Evolutionary conservation across 2,329 filamentous ascomycete species (phyloP).

Genomic region (Plectosphaerella plurivora): DNA sequence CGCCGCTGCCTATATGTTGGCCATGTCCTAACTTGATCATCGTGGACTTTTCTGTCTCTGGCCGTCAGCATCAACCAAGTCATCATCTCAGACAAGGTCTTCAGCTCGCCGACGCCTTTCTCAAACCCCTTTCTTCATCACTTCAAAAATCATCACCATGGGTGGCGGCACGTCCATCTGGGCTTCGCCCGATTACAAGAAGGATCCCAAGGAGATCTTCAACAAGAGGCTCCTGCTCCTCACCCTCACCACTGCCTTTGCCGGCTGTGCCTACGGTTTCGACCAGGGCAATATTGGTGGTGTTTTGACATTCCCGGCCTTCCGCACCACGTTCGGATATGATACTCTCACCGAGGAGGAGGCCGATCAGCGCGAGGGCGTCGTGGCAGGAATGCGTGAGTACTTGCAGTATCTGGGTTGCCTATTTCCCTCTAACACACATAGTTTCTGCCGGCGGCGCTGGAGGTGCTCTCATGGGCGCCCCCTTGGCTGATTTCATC

Average conservation of each 20-base stretch:
- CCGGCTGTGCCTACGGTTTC: conserved; percentile 32
- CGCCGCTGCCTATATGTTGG: too few species aligned
- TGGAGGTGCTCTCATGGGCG: conserved; percentile 28
- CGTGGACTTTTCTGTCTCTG: background rate
- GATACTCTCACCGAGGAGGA: conserved; percentile 18
- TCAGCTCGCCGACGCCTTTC: background rate
- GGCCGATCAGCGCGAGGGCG: conserved; percentile 16
- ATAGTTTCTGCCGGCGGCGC: conserved; percentile 29
- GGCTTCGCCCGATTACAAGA: conserved; percentile 28
- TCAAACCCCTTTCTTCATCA: background rate
- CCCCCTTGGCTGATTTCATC: conserved; percentile 29
- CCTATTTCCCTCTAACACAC: conserved; percentile 1
- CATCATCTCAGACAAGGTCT: background rate
- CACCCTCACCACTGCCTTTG: conserved; percentile 26
- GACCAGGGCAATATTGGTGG: conserved; percentile 34
- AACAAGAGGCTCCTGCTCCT: conserved; percentile 27
- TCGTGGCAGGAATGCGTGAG: conserved; percentile 24
- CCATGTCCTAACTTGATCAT: too few species aligned
- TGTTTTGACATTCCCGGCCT: conserved; percentile 28
- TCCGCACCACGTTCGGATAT: conserved; percentile 28
- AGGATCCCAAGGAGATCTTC: conserved; percentile 30
- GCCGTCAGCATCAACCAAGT: background rate
- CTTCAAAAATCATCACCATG: conserved; percentile 16
- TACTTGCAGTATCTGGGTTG: background rate
- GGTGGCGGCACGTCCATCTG: conserved; percentile 31